Evolutionary conservation across 192 early-diverging fungal genomes (phyloP).

Genomic region (Physocladia obscura): DNA sequence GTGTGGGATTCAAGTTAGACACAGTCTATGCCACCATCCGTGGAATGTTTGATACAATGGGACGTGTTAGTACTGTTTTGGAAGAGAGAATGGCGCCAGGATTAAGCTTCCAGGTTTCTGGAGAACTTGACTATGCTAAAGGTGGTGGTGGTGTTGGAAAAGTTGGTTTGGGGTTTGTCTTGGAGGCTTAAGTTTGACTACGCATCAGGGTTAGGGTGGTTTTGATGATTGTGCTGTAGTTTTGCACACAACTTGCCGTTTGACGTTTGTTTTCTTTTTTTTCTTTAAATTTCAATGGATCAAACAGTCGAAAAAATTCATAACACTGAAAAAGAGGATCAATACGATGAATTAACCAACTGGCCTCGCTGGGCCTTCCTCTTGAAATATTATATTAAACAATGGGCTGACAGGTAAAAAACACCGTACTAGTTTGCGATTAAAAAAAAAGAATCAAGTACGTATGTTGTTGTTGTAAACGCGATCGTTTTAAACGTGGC

Average conservation of each 20-base stretch:
- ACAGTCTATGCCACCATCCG: slow-evolving; percentile 88
- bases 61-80: slow-evolving; percentile 80
- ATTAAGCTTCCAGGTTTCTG: slow-evolving; percentile 79
- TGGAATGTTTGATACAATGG: slow-evolving; percentile 88
- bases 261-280: not conserved
- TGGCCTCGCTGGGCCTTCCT: too few species aligned
- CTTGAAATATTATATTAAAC: too few species aligned
- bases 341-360: too few species aligned
- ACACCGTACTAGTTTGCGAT: too few species aligned
- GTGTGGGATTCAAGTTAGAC: slow-evolving; percentile 97
- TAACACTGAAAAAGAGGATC: too few species aligned
- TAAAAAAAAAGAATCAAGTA: too few species aligned
- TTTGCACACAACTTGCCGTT: not conserved
- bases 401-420: too few species aligned
- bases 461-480: too few species aligned
- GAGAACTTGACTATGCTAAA: slow-evolving; percentile 96
- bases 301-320: too few species aligned
- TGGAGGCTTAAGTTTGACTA: slow-evolving; percentile 67
- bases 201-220: not conserved
- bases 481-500: too few species aligned
- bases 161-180: slow-evolving; percentile 80
- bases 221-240: not conserved
- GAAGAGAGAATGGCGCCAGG: slow-evolving; percentile 96
- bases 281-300: not conserved
- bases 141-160: slow-evolving; percentile 49